Evolutionary conservation across 805 yeast species (phyloP).

Genomic region (Myxozyma geophila): DNA sequence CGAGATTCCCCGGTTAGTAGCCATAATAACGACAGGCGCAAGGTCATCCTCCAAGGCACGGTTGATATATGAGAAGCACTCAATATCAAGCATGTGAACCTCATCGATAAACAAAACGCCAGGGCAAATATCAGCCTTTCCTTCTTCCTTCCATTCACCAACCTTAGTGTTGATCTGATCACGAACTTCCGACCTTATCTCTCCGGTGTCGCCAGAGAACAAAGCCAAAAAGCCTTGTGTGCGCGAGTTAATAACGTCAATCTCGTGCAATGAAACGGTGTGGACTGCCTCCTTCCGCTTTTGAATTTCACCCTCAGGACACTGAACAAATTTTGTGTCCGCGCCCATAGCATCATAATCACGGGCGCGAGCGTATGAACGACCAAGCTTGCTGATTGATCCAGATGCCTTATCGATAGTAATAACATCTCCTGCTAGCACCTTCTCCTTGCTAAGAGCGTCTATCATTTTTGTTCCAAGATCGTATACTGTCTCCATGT

Average conservation of each 20-base stretch:
- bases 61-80: slow-evolving; percentile 91
- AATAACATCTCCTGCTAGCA: slow-evolving; percentile 95
- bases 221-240: slow-evolving; percentile 97
- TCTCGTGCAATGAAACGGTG: slow-evolving; percentile 96
- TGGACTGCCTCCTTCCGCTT: slow-evolving; percentile 94
- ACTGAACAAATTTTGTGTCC: slow-evolving; percentile 94
- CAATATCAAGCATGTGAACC: slow-evolving; percentile 97
- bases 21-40: slow-evolving; percentile 97
- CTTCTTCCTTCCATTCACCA: slow-evolving; percentile 98
- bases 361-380: slow-evolving; percentile 93
- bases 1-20: slow-evolving; percentile 95
- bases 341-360: slow-evolving; percentile 99
- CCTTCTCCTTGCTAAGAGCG: slow-evolving; percentile 90
- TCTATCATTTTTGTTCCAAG: slow-evolving; percentile 93
- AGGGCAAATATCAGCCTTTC: slow-evolving; percentile 94
- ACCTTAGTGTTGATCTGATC: slow-evolving; percentile 96
- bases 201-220: slow-evolving; percentile 97
- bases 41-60: slow-evolving; percentile 96
- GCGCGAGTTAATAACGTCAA: slow-evolving; percentile 95
- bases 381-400: slow-evolving; percentile 89
- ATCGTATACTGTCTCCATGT: slow-evolving; percentile 98
- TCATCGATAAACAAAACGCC: slow-evolving; percentile 98
- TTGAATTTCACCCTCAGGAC: slow-evolving; percentile 98
- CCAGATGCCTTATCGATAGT: slow-evolving; percentile 96
- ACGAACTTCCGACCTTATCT: slow-evolving; percentile 91